phyloP scores from a whole-genome alignment of 768 basidiomycete genomes.

The Rhodotorula graminis region DNA sequence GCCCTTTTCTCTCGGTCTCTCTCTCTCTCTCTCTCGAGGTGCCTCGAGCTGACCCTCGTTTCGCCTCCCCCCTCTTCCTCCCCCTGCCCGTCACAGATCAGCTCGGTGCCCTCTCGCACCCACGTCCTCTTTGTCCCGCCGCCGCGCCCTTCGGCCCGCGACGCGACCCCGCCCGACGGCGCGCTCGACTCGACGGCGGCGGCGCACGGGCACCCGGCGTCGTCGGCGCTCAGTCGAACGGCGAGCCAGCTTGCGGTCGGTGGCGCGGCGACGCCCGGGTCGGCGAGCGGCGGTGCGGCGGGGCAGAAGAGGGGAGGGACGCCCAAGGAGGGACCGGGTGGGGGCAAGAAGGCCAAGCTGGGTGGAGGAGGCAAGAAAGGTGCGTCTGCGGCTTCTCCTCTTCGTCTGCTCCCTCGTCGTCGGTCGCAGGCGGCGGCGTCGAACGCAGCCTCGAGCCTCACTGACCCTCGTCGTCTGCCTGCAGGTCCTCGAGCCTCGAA shows the following conservation, averaged over 20 bases:
- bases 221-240: background rate
- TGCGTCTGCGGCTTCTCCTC: background rate
- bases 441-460: background rate
- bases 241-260: background rate
- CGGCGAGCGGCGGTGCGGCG: too few relatives aligned
- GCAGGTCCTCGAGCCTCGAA: slow-evolving; percentile 1
- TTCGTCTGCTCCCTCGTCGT: background rate
- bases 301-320: slow-evolving; percentile 3
- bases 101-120: slow-evolving; percentile 10
- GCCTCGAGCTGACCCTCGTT: too few relatives aligned
- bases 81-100: slow-evolving; percentile 9
- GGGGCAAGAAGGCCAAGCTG: background rate
- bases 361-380: background rate
- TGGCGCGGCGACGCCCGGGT: background rate
- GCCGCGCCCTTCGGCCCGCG: background rate
- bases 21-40: too few relatives aligned
- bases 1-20: background rate
- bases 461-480: too few relatives aligned
- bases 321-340: background rate
- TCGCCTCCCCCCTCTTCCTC: too few relatives aligned
- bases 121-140: slow-evolving; percentile 24
- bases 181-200: background rate
- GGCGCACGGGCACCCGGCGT: background rate
- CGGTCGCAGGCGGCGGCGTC: background rate
- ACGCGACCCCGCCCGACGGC: background rate